A percentile compares a stretch with the other conserved stretches of the same genome.
Conservation (phyloP, 176 grass and related monocot genomes). For the Rhipidocladum racemiflorum region DNA sequence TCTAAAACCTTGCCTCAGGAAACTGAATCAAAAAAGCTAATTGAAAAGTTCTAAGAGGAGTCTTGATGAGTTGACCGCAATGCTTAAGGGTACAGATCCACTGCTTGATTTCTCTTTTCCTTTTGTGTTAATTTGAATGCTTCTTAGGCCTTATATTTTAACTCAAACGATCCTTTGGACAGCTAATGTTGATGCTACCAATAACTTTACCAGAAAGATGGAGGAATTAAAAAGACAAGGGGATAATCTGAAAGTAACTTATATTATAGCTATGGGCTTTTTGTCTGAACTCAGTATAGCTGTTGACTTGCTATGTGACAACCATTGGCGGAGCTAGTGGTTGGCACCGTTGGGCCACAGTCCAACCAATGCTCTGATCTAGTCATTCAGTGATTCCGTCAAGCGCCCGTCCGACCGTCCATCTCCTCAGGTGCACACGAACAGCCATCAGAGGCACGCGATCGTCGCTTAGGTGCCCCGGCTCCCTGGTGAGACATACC, state of each 20-base stretch:
- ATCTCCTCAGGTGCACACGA: no score
- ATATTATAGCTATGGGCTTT: neutral
- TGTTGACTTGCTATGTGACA: slow-evolving; percentile 20
- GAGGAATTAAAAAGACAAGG: slow-evolving; percentile 66
- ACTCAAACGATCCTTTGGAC: slow-evolving; percentile 11
- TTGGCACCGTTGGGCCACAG: no score
- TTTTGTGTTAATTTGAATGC: slow-evolving; percentile 1
- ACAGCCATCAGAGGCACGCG: no score
- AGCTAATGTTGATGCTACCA: slow-evolving; percentile 67
- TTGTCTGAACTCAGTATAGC: slow-evolving; percentile 11
- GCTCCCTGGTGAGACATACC: no score
- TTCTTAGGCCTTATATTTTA: slow-evolving; percentile 11
- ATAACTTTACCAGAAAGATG: slow-evolving; percentile 59
- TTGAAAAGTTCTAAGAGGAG: slow-evolving; percentile 64
- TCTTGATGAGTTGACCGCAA: slow-evolving; percentile 68
- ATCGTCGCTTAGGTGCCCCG: no score
- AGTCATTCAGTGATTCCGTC: no score
- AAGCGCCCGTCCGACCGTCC: no score
- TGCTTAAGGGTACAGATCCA: slow-evolving; percentile 63
- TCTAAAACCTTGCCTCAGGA: slow-evolving; percentile 65
- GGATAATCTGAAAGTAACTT: slow-evolving; percentile 77
- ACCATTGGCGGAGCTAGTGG: no score
- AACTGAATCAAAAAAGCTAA: slow-evolving; percentile 73
- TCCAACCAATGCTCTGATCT: no score
- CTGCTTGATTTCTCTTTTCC: neutral